Conservation (phyloP, 2,329 filamentous ascomycete genomes). For the Plenodomus biglobosus region DNA sequence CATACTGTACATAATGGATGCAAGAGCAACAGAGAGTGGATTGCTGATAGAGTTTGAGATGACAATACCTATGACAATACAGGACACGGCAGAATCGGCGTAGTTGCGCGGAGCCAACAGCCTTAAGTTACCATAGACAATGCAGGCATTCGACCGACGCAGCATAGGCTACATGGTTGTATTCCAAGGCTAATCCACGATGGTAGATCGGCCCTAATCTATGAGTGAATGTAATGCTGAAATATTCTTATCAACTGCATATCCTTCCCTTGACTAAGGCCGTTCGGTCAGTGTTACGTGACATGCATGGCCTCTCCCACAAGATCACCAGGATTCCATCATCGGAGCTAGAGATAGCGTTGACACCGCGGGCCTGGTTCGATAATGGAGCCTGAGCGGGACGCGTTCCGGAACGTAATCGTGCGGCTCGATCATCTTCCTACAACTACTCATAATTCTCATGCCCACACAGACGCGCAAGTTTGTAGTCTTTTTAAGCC, state of each 20-base stretch:
- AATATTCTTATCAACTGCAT: constrained; percentile 41
- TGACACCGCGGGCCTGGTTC: constrained; percentile 4
- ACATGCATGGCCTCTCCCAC: constrained; percentile 9
- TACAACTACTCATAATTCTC: neutral
- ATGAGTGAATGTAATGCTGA: constrained; percentile 20
- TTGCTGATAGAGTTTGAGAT: constrained; percentile 23
- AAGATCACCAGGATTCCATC: constrained; percentile 15
- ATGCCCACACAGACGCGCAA: neutral
- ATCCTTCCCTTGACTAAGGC: constrained; percentile 36
- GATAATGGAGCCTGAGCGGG: neutral
- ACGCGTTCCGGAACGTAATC: neutral
- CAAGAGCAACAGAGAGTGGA: constrained; percentile 8
- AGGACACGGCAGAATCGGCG: constrained; percentile 23
- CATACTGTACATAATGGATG: constrained; percentile 15
- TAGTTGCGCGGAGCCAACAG: constrained; percentile 13
- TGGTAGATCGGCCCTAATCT: constrained; percentile 10
- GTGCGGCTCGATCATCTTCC: neutral
- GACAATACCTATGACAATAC: constrained; percentile 26
- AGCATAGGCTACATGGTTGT: constrained; percentile 20
- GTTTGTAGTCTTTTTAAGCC: neutral
- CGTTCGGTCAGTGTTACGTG: constrained; percentile 37
- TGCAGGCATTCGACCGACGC: constrained; percentile 17
- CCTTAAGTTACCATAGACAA: constrained; percentile 11
- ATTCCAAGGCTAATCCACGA: constrained; percentile 22
- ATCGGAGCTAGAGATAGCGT: constrained; percentile 11